Evolutionary conservation across 495 filamentous ascomycete species (phyloP), one percentile per base, ranked within the genome.

Genomic region (Penicillium nucicola): DNA sequence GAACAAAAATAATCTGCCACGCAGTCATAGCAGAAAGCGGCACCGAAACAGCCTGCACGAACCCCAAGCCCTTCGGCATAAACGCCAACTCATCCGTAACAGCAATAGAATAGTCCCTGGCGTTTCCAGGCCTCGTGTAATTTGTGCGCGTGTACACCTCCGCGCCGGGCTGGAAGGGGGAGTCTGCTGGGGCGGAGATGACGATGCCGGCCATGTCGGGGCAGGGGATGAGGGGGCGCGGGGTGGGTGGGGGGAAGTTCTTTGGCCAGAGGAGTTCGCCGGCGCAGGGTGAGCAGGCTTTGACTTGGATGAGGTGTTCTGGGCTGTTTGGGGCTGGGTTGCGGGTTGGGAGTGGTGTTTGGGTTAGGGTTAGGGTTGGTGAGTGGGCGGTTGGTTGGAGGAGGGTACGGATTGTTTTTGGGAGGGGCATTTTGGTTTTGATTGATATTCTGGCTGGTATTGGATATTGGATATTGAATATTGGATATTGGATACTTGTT

Each of bases 211-310:
- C 65, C 51, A 79, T 52, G 61, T 85, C 81, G 50, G 71, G 64
- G 63, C 76, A 75, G 11, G 81, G 78, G 9, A 82, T 66, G 1
- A 65, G 40, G 25, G 67, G 60, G 13, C 59, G 49, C 14, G 66
- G 62, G 13, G 66, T 50, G 1, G 64, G 44, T 10, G 54, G 58
- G 11, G 76, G 72, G 58, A 71, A 77, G 54, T 67, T 48, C 40
- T 48, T 46, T 20, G 68, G 69, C 82, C 81, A 84, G 48, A 61
- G 53, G 14, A 85, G 75, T 53, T 84, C 82, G 25, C 76, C 74
- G 32, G 71, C 66, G 57, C 77, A 82, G 30, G 77, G 75, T 7
- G 78, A 62, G 32, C 68, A 65, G 39, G 74, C 63, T 42, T 77
- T 67, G 11, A 80, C 75, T 70, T 48, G 71, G 59, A 84, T 75